phyloP scores from a whole-genome alignment of 345 rosid species.

The Clausena lansium region DNA sequence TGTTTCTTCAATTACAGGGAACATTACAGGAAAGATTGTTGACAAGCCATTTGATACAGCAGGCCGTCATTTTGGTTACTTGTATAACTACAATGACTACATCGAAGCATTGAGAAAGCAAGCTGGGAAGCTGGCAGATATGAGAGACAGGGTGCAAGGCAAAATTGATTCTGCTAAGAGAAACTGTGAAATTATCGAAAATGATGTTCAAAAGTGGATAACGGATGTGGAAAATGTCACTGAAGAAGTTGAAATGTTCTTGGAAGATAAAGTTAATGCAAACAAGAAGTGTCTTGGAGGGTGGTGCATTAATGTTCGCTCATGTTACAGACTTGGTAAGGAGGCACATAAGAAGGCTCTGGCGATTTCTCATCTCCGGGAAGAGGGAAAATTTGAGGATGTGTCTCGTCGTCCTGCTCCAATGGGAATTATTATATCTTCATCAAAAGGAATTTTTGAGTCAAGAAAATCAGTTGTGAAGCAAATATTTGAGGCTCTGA shows the following conservation, averaged over 20 bases:
- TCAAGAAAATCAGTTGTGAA: background rate
- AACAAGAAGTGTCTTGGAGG: background rate
- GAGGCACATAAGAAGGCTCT: background rate
- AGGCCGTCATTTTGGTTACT: background rate
- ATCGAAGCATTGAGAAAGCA: background rate
- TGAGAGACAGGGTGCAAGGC: background rate
- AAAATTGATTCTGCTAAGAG: background rate
- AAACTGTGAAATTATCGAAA: background rate
- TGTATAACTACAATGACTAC: background rate
- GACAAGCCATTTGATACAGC: background rate
- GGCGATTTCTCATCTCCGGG: background rate
- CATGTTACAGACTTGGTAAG: background rate
- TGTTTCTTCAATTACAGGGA: background rate
- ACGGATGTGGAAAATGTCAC: background rate
- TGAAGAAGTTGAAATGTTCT: background rate
- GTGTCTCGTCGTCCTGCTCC: conserved; percentile 5
- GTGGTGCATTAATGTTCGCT: background rate
- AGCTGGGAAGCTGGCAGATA: background rate
- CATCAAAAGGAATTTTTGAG: background rate
- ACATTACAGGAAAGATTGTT: background rate
- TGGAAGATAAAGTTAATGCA: background rate
- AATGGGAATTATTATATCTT: background rate
- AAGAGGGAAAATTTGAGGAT: background rate
- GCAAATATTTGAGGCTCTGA: background rate
- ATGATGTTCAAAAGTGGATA: background rate